phyloP scores from a whole-genome alignment of 2,329 filamentous ascomycete genomes.

The Fusarium pseudonygamai region DNA sequence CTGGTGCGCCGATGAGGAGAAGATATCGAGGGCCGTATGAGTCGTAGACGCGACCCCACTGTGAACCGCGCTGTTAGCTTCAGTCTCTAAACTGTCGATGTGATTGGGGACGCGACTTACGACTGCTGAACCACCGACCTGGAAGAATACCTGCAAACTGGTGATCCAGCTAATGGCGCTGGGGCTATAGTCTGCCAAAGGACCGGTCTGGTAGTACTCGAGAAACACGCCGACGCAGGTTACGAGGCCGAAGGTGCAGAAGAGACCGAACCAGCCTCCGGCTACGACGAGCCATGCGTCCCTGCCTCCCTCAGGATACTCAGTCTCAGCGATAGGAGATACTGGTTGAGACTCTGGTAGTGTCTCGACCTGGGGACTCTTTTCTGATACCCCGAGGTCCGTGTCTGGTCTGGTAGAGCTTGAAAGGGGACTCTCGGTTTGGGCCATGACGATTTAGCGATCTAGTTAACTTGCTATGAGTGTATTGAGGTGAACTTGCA shows the following conservation, averaged over 20 bases:
- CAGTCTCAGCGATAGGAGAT: accelerated
- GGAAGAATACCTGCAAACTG: not conserved
- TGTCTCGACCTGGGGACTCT: accelerated
- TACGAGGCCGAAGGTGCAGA: not conserved
- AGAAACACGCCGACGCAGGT: not conserved
- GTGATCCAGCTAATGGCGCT: not conserved
- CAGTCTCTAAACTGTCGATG: accelerated
- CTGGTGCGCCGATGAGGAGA: not conserved
- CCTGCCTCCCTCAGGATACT: not conserved
- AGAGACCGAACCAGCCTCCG: not conserved
- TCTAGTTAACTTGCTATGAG: accelerated
- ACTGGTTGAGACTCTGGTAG: accelerated
- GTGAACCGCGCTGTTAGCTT: accelerated
- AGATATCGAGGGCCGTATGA: not conserved
- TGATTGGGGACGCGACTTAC: accelerated
- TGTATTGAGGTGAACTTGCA: no score
- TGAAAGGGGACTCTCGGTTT: not conserved
- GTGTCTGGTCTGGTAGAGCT: not conserved
- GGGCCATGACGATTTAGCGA: not conserved
- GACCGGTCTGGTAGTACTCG: not conserved
- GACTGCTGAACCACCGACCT: not conserved
- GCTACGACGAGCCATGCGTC: not conserved
- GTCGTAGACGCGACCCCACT: conserved; percentile 1
- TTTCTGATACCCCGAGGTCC: not conserved
- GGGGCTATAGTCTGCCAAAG: accelerated